These are phyloP conservation scores for Nemania sp. DNA, from an alignment of 2,329 filamentous ascomycete genomes.

Conservation along the genomic window DNA sequence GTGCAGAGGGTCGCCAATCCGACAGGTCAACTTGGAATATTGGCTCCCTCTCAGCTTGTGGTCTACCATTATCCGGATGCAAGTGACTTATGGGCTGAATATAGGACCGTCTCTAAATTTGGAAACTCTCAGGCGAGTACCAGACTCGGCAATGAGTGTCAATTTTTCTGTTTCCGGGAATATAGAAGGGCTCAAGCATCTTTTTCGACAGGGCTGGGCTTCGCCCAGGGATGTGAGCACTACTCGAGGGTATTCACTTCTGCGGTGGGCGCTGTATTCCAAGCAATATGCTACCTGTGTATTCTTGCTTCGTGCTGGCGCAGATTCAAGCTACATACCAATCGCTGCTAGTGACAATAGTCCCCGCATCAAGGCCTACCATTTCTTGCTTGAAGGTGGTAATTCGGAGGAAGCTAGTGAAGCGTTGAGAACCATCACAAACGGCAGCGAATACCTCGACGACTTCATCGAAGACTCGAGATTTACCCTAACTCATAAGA, in stretches of 20 bases:
- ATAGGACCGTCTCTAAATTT: constrained; percentile 35
- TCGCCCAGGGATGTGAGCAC: constrained; percentile 2
- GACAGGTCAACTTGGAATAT: constrained; percentile 37
- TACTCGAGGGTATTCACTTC: constrained; percentile 1
- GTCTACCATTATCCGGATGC: constrained; percentile 37
- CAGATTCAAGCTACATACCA: not conserved
- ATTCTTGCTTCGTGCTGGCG: not conserved
- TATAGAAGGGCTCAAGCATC: constrained; percentile 4
- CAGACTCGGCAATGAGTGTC: not conserved
- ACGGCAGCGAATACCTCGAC: constrained; percentile 12
- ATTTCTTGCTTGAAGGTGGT: constrained; percentile 30
- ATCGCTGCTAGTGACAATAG: constrained; percentile 6
- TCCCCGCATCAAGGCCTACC: constrained; percentile 30
- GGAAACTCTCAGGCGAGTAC: constrained; percentile 5
- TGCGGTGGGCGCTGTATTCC: constrained; percentile 3
- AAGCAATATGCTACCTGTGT: not conserved
- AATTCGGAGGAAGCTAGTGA: constrained; percentile 19
- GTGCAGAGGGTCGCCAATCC: constrained; percentile 30
- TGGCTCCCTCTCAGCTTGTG: constrained; percentile 40
- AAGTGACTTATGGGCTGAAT: constrained; percentile 30
- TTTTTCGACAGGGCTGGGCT: not conserved
- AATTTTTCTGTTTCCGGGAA: not conserved
- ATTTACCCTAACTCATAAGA: not conserved
- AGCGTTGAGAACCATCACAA: constrained; percentile 27
- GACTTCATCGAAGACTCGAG: not conserved